Evolutionary conservation across 441 rosid species (phyloP).

Genomic region (Croton setiger): DNA sequence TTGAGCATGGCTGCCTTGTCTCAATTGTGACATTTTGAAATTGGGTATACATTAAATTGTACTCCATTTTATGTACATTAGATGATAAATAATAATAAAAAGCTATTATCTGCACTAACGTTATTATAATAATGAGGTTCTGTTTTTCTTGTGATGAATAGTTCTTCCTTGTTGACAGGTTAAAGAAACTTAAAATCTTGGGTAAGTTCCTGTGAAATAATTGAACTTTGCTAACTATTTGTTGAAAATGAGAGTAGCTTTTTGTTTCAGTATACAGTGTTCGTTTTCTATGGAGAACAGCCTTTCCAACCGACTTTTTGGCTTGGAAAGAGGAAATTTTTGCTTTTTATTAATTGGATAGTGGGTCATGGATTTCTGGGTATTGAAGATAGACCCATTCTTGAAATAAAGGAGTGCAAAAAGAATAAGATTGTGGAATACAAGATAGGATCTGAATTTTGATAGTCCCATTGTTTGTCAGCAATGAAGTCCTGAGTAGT

Average conservation of each 20-base stretch:
- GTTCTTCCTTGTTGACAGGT: neutral
- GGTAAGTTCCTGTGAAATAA: neutral
- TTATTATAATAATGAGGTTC: neutral
- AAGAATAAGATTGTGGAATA: neutral
- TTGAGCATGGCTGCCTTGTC: neutral
- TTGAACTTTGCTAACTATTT: neutral
- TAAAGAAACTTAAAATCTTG: neutral
- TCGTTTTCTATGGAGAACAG: neutral
- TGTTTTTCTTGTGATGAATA: neutral
- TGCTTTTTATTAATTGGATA: neutral
- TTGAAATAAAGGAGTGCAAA: neutral
- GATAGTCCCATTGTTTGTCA: neutral
- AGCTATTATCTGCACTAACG: neutral
- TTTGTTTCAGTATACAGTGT: neutral
- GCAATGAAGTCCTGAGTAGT: neutral
- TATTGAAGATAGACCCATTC: neutral
- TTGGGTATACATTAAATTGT: neutral
- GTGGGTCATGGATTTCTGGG: neutral
- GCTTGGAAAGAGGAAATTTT: neutral
- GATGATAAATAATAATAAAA: neutral
- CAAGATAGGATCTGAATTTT: neutral
- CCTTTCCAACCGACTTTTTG: neutral
- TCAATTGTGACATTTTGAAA: slow-evolving; percentile 4
- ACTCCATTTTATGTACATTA: neutral
- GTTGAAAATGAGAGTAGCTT: neutral